Percentiles rank a stretch among this genome's conserved stretches.
Conservation (phyloP, 78 protist species). For the Acrasis kona region DNA sequence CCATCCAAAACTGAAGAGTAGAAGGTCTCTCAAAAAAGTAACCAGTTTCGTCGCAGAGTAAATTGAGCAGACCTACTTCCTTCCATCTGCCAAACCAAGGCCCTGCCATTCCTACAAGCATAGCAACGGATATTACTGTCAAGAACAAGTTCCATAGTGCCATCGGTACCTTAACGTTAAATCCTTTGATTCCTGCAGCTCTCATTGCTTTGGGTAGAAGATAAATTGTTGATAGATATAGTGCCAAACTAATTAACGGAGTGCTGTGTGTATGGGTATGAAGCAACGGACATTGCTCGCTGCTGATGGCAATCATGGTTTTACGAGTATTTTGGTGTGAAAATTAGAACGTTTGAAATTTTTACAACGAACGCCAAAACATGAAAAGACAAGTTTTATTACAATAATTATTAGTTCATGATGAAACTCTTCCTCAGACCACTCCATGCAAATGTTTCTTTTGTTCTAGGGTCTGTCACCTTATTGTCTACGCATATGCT, state of each 20-base stretch:
- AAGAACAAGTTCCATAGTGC: neutral
- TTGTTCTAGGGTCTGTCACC: neutral
- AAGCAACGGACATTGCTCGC: too few relatives aligned
- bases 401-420: too few relatives aligned
- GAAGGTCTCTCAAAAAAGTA: neutral
- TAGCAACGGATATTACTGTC: neutral
- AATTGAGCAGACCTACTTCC: neutral
- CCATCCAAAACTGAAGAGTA: neutral
- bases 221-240: too few relatives aligned
- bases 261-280: too few relatives aligned
- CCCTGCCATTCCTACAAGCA: neutral
- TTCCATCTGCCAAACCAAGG: neutral
- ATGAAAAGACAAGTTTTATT: neutral
- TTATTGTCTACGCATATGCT: neutral
- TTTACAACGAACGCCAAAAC: neutral
- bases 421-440: neutral
- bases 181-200: too few relatives aligned
- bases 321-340: too few relatives aligned
- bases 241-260: too few relatives aligned
- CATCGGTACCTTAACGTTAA: neutral
- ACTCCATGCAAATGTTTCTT: neutral
- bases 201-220: too few relatives aligned
- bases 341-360: too few relatives aligned
- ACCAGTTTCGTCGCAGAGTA: neutral
- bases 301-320: too few relatives aligned